A percentile compares a stretch with the other conserved stretches of the same genome.
Evolutionary conservation across 139 green algal genomes (phyloP).

Genomic region (Coccomyxa sp.): DNA sequence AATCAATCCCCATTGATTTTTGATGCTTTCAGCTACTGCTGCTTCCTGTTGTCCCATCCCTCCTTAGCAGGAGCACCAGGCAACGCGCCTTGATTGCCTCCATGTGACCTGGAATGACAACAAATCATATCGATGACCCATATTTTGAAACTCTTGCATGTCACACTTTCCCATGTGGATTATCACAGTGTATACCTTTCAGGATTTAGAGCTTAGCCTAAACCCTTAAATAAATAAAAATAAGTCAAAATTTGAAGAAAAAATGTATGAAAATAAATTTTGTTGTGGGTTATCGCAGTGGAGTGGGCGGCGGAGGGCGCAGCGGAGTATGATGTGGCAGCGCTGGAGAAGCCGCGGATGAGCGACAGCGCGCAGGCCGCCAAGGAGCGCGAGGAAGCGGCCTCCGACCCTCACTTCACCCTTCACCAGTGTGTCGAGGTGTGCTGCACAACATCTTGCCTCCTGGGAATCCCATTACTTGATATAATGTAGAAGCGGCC

Average conservation of each 20-base stretch:
- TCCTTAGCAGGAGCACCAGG: too few species aligned
- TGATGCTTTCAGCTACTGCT: too few species aligned
- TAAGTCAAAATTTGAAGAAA: background rate
- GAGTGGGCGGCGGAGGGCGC: conserved; percentile 7
- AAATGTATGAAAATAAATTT: background rate
- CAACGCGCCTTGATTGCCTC: too few species aligned
- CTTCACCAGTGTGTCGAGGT: conserved; percentile 15
- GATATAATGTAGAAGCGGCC: background rate
- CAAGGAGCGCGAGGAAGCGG: background rate
- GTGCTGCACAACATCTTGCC: background rate
- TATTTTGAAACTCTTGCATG: background rate
- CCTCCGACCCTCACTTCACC: background rate
- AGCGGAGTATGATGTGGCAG: conserved; percentile 23
- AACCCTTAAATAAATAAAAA: background rate
- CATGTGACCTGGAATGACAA: too few species aligned
- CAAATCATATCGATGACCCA: background rate
- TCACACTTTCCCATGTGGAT: background rate
- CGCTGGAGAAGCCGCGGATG: conserved; percentile 24
- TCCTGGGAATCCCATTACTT: background rate
- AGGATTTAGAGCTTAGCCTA: too few species aligned
- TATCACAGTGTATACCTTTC: background rate
- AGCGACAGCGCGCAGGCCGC: conserved; percentile 6
- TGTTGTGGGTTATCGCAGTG: conserved; percentile 1
- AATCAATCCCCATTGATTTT: too few species aligned
- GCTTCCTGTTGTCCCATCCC: too few species aligned